Evolutionary conservation across 2,329 filamentous ascomycete species (phyloP), one percentile per base, ranked within the genome.

Genomic region (Arthrobotrys entomopaga): DNA sequence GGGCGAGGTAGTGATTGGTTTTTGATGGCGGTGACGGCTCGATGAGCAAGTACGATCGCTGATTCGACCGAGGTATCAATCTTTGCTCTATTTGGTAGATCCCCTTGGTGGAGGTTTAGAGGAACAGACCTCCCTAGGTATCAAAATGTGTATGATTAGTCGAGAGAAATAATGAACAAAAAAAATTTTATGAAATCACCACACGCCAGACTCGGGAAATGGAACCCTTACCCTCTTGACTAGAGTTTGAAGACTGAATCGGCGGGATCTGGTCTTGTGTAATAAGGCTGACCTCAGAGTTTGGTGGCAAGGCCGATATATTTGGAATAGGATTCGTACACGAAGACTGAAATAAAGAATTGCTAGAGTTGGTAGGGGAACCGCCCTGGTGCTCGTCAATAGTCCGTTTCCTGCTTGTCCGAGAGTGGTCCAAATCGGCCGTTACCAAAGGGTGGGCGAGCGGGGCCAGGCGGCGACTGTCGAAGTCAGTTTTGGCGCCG

Each of bases 1-100:
- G 58, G 19, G 19, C 56, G 69, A 42, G 60, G 65, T 15, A 69
- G 34, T 11, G 56, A 43, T 59, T 60, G 52, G 59, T 38, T 60
- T 56, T 69, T 69, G 42, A 75, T 70, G 11, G 59, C 58, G n/a
- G 65, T 65, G 16, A 70, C 59, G 22, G 71, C 71, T 61, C 65
- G 22, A 40, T 75, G 71, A 26, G 71, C 71, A 19, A 75, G 59
- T 13, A 70, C 71, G 20, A 75, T 66, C 43, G 63, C 64, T 29
- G 70, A 58, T 57, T 74, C 65, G 50, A 69, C 59, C 19, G 58
- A 70, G 34, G 38, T 61, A 29, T 75, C 71, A 19, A 52, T 3
- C 26, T 54, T 38, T 13, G 49, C 13, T 54, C 52, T 50, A 26
- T 29, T 50, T 19, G 53, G 52, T 34, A 65, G 43, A 22, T 67